Evolutionary conservation across 2,329 filamentous ascomycete genomes (phyloP).

Genomic region (Colletotrichum acutatum): DNA sequence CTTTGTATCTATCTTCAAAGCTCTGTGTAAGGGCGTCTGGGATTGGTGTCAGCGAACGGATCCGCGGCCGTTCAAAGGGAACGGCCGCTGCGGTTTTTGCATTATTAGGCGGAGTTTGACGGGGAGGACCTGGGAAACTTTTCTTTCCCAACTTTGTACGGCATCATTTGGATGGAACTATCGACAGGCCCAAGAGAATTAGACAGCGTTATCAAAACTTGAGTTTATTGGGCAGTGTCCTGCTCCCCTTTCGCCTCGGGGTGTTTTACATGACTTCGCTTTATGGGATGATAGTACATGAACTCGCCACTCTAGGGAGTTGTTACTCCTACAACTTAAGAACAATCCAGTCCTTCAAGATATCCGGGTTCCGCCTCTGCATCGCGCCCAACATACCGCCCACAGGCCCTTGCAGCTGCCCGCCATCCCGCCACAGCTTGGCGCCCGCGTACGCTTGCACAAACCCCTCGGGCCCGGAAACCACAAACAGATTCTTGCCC

Average conservation of each 20-base stretch:
- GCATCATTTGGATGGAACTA: slow-evolving; percentile 26
- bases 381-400: slow-evolving; percentile 74
- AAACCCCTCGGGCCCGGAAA: slow-evolving; percentile 94
- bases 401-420: slow-evolving; percentile 79
- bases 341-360: slow-evolving; percentile 60
- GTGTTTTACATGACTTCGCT: neutral
- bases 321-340: slow-evolving; percentile 51
- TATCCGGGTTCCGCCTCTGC: slow-evolving; percentile 54
- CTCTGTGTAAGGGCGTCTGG: slow-evolving; percentile 13
- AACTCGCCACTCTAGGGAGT: neutral
- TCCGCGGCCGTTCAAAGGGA: slow-evolving; percentile 5
- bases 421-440: slow-evolving; percentile 79
- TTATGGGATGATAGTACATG: neutral
- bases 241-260: neutral
- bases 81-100: slow-evolving; percentile 18
- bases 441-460: slow-evolving; percentile 82
- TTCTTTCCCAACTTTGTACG: slow-evolving; percentile 14
- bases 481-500: slow-evolving; percentile 76
- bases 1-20: slow-evolving; percentile 9
- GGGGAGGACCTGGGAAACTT: neutral
- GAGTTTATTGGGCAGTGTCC: slow-evolving; percentile 8
- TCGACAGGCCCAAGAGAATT: slow-evolving; percentile 16
- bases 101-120: slow-evolving; percentile 28
- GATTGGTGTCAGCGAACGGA: neutral
- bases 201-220: slow-evolving; percentile 36